These are phyloP conservation scores for Sistotremastrum niveocremeum DNA, from an alignment of 768 basidiomycete species.

Conservation along the genomic window DNA sequence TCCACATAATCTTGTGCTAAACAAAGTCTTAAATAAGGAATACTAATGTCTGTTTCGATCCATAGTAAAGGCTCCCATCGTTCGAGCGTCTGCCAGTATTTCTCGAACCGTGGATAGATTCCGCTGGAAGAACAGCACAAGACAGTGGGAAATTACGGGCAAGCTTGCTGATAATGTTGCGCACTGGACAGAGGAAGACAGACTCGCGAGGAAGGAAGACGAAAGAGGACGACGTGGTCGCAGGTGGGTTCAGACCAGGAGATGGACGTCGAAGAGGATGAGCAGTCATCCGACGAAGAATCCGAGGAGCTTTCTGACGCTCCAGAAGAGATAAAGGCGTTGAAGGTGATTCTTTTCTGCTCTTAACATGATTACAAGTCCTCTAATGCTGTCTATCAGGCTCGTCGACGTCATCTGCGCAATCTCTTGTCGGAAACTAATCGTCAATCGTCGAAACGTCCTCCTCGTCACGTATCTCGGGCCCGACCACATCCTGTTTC, in stretches of 20 bases:
- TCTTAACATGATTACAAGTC: constrained; percentile 4
- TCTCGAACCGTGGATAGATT: constrained; percentile 66
- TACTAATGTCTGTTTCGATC: no score
- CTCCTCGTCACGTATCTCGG: no score
- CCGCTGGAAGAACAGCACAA: constrained; percentile 41
- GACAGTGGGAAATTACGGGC: constrained; percentile 53
- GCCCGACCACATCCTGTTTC: constrained; percentile 17
- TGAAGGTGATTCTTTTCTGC: constrained; percentile 50
- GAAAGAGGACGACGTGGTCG: constrained; percentile 48
- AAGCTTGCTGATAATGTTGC: constrained; percentile 52
- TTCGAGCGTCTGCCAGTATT: constrained; percentile 56
- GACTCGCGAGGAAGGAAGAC: constrained; percentile 52
- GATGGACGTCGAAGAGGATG: constrained; percentile 54
- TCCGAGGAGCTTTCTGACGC: constrained; percentile 49
- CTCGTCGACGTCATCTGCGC: constrained; percentile 61
- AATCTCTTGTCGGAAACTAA: constrained; percentile 42
- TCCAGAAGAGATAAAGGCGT: constrained; percentile 56
- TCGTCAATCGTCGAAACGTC: constrained; percentile 19
- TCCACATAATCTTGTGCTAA: no score
- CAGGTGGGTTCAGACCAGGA: constrained; percentile 48
- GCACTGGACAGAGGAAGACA: constrained; percentile 58
- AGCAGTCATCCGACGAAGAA: constrained; percentile 32
- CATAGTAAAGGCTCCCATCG: no score
- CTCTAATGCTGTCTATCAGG: constrained; percentile 31
- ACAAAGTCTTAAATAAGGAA: no score